phyloP scores from a whole-genome alignment of 2,329 filamentous ascomycete genomes.

The Arthrobotrys iridis region DNA sequence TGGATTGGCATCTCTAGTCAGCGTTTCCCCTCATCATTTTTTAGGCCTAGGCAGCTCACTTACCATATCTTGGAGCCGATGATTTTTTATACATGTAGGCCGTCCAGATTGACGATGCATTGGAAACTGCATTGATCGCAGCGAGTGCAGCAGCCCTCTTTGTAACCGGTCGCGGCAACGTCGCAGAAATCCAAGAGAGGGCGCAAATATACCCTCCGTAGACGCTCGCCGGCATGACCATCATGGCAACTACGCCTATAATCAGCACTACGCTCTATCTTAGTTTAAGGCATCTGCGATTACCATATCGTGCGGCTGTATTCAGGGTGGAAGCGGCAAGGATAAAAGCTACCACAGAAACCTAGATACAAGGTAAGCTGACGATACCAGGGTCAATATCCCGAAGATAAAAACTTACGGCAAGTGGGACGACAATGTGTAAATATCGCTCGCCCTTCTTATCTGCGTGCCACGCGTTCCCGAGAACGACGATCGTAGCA shows the following conservation, averaged over 20 bases:
- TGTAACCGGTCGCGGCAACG: constrained; percentile 77
- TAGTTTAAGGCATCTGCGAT: background rate
- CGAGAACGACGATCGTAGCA: constrained; percentile 70
- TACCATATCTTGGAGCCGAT: constrained; percentile 55
- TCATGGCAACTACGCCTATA: constrained; percentile 68
- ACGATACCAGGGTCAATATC: background rate
- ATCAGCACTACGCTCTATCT: background rate
- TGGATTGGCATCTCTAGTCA: constrained; percentile 28
- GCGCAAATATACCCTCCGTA: constrained; percentile 75
- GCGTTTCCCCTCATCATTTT: background rate
- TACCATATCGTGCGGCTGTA: constrained; percentile 70
- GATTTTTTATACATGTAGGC: constrained; percentile 73
- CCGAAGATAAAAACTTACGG: constrained; percentile 52
- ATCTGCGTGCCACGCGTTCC: constrained; percentile 77
- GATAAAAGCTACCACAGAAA: constrained; percentile 74
- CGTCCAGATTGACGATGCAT: constrained; percentile 75
- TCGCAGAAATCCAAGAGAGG: constrained; percentile 79
- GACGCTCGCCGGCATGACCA: constrained; percentile 72
- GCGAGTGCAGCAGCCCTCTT: constrained; percentile 78
- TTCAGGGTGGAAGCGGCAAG: constrained; percentile 72
- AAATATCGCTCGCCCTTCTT: constrained; percentile 75
- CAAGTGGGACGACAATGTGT: constrained; percentile 72
- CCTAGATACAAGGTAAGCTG: constrained; percentile 51
- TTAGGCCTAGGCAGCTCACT: background rate
- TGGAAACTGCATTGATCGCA: constrained; percentile 78